Base-by-base conservation (phyloP, 345 rosid species). In the Melastoma malabathricum region DNA sequence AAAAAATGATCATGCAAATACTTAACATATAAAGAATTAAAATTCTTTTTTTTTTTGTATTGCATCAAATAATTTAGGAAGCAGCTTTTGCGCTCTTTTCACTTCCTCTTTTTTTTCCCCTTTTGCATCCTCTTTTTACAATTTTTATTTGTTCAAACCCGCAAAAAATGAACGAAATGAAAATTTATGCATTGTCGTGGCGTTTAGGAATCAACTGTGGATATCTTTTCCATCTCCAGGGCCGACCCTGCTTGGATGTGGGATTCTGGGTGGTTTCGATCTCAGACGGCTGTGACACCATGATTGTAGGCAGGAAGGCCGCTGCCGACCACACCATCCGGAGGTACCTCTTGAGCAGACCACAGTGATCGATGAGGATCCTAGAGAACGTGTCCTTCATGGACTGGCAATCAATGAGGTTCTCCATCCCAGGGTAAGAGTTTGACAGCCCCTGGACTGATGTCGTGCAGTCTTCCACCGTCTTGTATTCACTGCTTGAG, bases 381-480 rank as follows among this genome's bases (percentile, higher is more conserved):
- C 53, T 68, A 0, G 84, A 64, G 55, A 83, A 74, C 6, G 84
- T 82, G 39, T 61, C 65, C 66, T 74, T 72, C 63, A 80, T 84
- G 7, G 55, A 61, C 55, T 74, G 71, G 43, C 93, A 83, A 43
- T 78, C 66, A 15, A 80, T 55, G 1, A 80, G 64, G 46, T 41
- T 72, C 66, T 75, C 76, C 84, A 83, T 65, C 5, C 66, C 68
- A 0, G 93, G 93, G 58, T 73, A 83, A 3, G 52, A 75, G 6
- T 78, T 62, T n/a, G 80, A 55, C 4, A 80, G 73, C 38, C 38
- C 67, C 55, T 83, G 86, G 50, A 80, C 57, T 6, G 77, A 75
- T 50, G 51, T 60, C 18, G 80, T 66, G 81, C 66, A 80, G n/a
- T 66, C 70, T 63, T 66, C 70, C 13, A 71, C 75, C 5, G 59